phyloP scores from a whole-genome alignment of 495 filamentous ascomycete genomes.

The Annulohypoxylon bovei region DNA sequence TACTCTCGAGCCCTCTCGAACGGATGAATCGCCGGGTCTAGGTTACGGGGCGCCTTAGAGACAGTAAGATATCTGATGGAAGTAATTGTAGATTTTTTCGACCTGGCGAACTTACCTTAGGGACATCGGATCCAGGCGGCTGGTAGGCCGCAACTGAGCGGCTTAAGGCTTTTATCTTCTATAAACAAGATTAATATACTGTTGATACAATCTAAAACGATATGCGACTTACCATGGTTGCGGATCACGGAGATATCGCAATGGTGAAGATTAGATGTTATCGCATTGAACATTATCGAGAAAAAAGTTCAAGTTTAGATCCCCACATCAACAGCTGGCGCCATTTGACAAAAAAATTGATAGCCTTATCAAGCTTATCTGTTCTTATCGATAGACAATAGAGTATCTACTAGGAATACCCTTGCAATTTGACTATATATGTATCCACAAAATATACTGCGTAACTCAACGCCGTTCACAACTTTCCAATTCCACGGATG shows the following conservation, averaged over 20 bases:
- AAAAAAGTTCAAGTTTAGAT: slow-evolving; percentile 29
- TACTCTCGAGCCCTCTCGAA: slow-evolving; percentile 96
- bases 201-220: background rate
- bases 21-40: slow-evolving; percentile 92
- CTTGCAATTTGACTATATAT: background rate
- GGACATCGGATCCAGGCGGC: slow-evolving; percentile 77
- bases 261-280: slow-evolving; percentile 8
- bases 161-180: slow-evolving; percentile 93
- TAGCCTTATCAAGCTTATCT: background rate
- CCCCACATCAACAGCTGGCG: slow-evolving; percentile 26
- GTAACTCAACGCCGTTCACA: background rate
- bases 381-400: slow-evolving; percentile 24
- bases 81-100: background rate
- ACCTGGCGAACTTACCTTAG: slow-evolving; percentile 56
- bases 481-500: background rate
- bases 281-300: background rate
- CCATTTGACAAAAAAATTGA: background rate
- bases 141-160: slow-evolving; percentile 80
- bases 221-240: slow-evolving; percentile 29
- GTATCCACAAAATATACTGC: background rate
- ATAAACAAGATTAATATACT: slow-evolving; percentile 12
- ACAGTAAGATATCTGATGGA: slow-evolving; percentile 48
- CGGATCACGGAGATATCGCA: slow-evolving; percentile 3
- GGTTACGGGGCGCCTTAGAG: slow-evolving; percentile 75
- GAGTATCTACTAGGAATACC: background rate